Evolutionary conservation across 1,284 basidiomycete species (phyloP).

Genomic region (Irpex lacteus): DNA sequence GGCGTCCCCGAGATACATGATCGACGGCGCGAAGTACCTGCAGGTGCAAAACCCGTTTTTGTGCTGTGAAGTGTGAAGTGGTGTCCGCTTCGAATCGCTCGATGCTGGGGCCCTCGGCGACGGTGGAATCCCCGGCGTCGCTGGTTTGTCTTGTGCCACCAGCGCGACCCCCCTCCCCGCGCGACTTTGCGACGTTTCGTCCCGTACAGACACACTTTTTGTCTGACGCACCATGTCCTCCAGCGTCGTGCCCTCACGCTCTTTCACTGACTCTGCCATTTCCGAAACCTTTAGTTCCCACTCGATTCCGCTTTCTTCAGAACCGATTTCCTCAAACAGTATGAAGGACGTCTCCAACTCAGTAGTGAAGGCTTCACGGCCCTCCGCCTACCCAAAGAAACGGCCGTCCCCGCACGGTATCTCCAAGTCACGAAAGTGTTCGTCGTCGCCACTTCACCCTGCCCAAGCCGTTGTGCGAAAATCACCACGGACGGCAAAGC

Average conservation of each 20-base stretch:
- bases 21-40: constrained; percentile 13
- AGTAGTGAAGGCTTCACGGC: constrained; percentile 52
- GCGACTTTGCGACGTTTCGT: background rate
- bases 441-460: constrained; percentile 39
- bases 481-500: constrained; percentile 62
- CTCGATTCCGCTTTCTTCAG: constrained; percentile 40
- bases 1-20: constrained; percentile 12
- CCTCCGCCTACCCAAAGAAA: constrained; percentile 72
- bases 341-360: constrained; percentile 77
- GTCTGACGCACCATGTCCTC: constrained; percentile 8
- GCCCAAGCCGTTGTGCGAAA: constrained; percentile 47
- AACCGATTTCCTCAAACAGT: constrained; percentile 37
- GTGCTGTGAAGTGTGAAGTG: background rate
- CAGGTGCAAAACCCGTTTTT: background rate
- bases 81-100: background rate
- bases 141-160: constrained; percentile 2
- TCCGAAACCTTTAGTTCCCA: constrained; percentile 36
- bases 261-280: constrained; percentile 24
- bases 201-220: constrained; percentile 9
- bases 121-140: background rate
- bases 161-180: background rate
- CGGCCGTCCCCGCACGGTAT: constrained; percentile 78
- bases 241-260: constrained; percentile 2
- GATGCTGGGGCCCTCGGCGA: background rate
- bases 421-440: constrained; percentile 51